Evolutionary conservation across 176 grass and related monocot species (phyloP).

Genomic region (Triticum turgidum): DNA sequence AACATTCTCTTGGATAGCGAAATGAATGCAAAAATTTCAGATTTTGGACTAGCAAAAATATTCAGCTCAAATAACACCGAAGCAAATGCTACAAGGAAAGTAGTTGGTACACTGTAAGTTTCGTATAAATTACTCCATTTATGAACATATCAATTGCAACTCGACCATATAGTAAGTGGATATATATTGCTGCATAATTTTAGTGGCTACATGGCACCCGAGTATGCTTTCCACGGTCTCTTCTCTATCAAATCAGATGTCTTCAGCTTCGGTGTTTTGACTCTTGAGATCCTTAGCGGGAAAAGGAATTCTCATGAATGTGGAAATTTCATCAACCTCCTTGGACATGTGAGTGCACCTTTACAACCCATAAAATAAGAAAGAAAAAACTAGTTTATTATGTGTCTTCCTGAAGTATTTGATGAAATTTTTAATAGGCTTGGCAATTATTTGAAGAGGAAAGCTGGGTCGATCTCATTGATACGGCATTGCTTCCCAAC

Average conservation of each 20-base stretch:
- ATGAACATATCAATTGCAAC: no score
- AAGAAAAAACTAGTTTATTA: not conserved
- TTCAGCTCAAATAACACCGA: not conserved
- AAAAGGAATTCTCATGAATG: not conserved
- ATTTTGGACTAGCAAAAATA: not conserved
- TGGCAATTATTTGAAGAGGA: slow-evolving; percentile 10
- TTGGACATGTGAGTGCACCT: not conserved
- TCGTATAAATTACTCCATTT: no score
- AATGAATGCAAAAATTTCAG: no score
- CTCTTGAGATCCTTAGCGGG: no score
- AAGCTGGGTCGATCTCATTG: not conserved
- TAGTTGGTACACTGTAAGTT: no score
- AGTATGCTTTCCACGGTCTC: no score
- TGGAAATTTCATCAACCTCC: not conserved
- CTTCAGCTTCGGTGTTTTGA: no score
- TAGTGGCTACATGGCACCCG: no score
- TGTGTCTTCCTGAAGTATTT: not conserved
- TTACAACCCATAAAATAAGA: not conserved
- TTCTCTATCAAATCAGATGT: no score
- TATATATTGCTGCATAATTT: no score
- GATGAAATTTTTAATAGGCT: not conserved
- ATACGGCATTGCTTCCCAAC: not conserved
- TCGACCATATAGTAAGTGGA: no score
- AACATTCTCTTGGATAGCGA: slow-evolving; percentile 34
- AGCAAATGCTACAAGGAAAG: no score